Evolutionary conservation across 2,329 filamentous ascomycete genomes (phyloP).

Genomic region (Ceratocystis cubensis): DNA sequence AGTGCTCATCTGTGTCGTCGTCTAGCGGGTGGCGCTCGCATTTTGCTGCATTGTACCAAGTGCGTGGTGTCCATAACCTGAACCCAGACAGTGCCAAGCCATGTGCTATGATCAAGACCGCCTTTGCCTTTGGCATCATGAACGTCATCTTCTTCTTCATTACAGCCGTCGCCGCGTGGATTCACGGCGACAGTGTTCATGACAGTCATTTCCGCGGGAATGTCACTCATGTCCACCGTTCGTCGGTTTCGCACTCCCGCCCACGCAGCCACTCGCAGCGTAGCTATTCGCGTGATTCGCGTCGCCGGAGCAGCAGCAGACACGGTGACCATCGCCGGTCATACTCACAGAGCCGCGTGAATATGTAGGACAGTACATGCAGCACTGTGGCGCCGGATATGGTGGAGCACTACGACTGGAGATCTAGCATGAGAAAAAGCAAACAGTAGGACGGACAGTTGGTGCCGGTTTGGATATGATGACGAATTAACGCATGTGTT

Average conservation of each 20-base stretch:
- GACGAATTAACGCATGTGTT: conserved; percentile 3
- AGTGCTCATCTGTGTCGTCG: conserved; percentile 52
- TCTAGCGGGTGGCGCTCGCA: conserved; percentile 40
- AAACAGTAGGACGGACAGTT: not conserved
- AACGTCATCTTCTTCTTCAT: conserved; percentile 68
- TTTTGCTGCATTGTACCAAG: conserved; percentile 50
- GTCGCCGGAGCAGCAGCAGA: conserved; percentile 32
- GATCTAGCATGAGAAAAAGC: not conserved
- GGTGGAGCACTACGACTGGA: not conserved
- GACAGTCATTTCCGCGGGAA: conserved; percentile 36
- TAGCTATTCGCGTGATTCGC: conserved; percentile 24
- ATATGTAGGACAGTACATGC: conserved; percentile 31
- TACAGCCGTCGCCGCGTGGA: conserved; percentile 57
- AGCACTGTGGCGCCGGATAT: not conserved
- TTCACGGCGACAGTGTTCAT: conserved; percentile 35
- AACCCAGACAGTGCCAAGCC: conserved; percentile 53
- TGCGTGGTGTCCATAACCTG: conserved; percentile 37
- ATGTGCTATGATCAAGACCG: conserved; percentile 85
- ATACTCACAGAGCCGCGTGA: conserved; percentile 41
- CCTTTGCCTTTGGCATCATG: conserved; percentile 84
- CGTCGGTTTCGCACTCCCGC: conserved; percentile 23
- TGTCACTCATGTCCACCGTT: conserved; percentile 30
- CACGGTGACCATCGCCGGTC: conserved; percentile 30
- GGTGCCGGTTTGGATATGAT: not conserved
- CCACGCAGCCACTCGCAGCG: conserved; percentile 20